Conservation (phyloP, 176 grass and related monocot genomes). For the Carex pumila region DNA sequence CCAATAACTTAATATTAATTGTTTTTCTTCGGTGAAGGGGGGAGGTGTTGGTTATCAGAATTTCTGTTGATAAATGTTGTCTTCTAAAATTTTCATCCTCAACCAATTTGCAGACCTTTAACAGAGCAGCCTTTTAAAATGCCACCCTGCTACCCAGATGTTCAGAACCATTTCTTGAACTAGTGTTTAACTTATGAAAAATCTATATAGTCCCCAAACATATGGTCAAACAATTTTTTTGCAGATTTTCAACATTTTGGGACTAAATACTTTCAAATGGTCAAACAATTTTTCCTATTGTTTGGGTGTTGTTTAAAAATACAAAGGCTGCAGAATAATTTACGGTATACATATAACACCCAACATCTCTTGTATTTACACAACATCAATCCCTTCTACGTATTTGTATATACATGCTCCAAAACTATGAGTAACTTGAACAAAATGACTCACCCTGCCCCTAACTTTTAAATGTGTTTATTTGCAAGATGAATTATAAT, state of each 20-base stretch:
- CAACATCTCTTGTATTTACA: too few relatives aligned
- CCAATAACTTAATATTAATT: too few relatives aligned
- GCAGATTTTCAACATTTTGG: too few relatives aligned
- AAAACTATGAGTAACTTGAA: background rate
- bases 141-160: background rate
- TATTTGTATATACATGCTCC: background rate
- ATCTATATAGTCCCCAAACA: background rate
- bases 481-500: background rate
- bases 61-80: background rate
- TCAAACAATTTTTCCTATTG: background rate
- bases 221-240: too few relatives aligned
- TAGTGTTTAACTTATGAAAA: background rate
- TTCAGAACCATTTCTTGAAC: background rate
- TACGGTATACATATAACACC: background rate
- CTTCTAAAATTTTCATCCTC: background rate
- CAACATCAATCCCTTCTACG: background rate
- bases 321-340: background rate
- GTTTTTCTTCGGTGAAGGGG: too few relatives aligned
- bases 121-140: too few relatives aligned
- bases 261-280: too few relatives aligned
- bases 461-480: background rate
- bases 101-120: background rate
- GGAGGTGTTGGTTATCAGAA: background rate
- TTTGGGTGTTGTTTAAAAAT: background rate
- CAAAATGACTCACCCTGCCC: background rate